A percentile compares a stretch with the other conserved stretches of the same genome.
Evolutionary conservation across 192 early-diverging fungal species (phyloP).

Genomic region (Coemansia interrupta): DNA sequence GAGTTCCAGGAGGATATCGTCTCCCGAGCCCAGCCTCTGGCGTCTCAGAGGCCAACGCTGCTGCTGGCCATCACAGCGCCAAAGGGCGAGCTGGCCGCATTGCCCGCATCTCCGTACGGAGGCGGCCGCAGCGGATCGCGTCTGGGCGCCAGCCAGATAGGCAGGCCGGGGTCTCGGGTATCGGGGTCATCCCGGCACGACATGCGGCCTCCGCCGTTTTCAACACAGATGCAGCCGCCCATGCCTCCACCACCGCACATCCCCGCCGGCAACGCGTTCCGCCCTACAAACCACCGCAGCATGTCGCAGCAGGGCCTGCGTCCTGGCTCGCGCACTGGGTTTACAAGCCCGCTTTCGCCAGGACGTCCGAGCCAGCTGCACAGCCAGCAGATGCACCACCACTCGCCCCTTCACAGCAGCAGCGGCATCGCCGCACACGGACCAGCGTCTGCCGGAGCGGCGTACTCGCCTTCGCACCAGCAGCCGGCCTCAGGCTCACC

Average conservation of each 20-base stretch:
- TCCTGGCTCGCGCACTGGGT: constrained; percentile 34
- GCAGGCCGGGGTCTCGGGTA: constrained; percentile 42
- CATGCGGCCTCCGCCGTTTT: constrained; percentile 20
- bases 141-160: constrained; percentile 17
- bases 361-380: constrained; percentile 11
- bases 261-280: constrained; percentile 8
- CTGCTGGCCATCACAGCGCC: constrained; percentile 44
- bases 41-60: constrained; percentile 25
- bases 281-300: constrained; percentile 21
- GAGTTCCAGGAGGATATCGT: constrained; percentile 44
- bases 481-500: constrained; percentile 9
- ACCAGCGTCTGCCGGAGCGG: neutral
- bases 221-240: neutral
- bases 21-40: constrained; percentile 17
- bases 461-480: constrained; percentile 11
- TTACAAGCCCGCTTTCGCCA: constrained; percentile 24
- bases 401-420: neutral
- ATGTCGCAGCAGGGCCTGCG: constrained; percentile 41
- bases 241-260: constrained; percentile 18
- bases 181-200: constrained; percentile 21
- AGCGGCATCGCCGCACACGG: neutral
- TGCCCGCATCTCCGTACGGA: constrained; percentile 38
- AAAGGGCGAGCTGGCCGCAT: constrained; percentile 29
- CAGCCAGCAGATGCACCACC: neutral
- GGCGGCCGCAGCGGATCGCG: constrained; percentile 46